phyloP scores from a whole-genome alignment of 2,329 filamentous ascomycete genomes.

The Trichoderma arundinaceum region DNA sequence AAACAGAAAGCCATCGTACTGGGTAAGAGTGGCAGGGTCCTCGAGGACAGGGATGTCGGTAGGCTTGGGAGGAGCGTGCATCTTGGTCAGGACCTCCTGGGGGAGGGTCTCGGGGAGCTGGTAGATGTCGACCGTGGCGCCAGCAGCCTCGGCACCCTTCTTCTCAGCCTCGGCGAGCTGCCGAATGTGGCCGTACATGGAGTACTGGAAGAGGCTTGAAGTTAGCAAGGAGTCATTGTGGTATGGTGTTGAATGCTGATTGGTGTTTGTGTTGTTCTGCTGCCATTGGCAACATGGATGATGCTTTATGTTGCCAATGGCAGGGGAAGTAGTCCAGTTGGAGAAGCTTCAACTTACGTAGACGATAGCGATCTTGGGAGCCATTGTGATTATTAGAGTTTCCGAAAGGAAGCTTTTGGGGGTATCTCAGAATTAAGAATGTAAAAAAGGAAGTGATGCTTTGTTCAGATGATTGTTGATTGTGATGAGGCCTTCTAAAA shows the following conservation, averaged over 20 bases:
- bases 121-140: slow-evolving; percentile 80
- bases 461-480: slow-evolving; percentile 6
- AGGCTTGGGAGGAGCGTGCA: slow-evolving; percentile 84
- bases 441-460: slow-evolving; percentile 24
- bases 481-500: slow-evolving; percentile 21
- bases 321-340: not conserved
- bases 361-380: slow-evolving; percentile 89
- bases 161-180: slow-evolving; percentile 87
- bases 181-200: slow-evolving; percentile 90
- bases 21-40: slow-evolving; percentile 63
- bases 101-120: slow-evolving; percentile 90
- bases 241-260: too few species aligned
- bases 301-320: not conserved
- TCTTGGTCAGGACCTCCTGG: slow-evolving; percentile 82
- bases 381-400: slow-evolving; percentile 63
- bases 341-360: slow-evolving; percentile 64
- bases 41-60: slow-evolving; percentile 67
- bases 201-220: slow-evolving; percentile 66
- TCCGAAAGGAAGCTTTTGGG: not conserved
- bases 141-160: slow-evolving; percentile 85
- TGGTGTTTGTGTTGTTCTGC: not conserved
- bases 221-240: slow-evolving; percentile 6
- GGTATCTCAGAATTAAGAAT: slow-evolving; percentile 21
- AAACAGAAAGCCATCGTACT: slow-evolving; percentile 88
- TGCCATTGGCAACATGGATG: slow-evolving; percentile 1